A percentile compares a stretch with the other conserved stretches of the same genome.
Conservation (phyloP, 1,284 basidiomycete species). For the Sutorius eximius region DNA sequence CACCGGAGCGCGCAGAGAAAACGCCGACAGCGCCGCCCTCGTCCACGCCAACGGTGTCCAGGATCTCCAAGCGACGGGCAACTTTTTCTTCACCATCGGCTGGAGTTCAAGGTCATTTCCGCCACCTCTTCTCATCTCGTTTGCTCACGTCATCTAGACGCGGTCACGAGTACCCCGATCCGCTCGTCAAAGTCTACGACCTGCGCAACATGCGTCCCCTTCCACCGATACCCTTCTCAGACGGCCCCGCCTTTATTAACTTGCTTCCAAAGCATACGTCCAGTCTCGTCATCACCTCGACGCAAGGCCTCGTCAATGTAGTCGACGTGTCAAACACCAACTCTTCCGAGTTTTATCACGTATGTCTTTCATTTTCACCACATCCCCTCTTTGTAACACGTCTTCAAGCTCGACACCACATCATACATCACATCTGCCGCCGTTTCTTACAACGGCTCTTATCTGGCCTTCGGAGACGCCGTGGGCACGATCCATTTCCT, state of each 20-base stretch:
- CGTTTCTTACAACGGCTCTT: constrained; percentile 84
- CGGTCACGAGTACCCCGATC: constrained; percentile 86
- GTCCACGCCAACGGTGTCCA: constrained; percentile 83
- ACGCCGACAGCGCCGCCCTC: constrained; percentile 54
- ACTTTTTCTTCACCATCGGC: constrained; percentile 84
- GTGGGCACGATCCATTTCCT: constrained; percentile 86
- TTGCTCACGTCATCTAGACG: constrained; percentile 52
- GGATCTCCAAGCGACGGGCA: constrained; percentile 78
- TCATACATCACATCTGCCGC: constrained; percentile 83
- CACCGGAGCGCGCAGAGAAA: constrained; percentile 52
- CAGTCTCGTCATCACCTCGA: constrained; percentile 79
- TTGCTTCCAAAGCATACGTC: constrained; percentile 80
- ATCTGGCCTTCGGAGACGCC: constrained; percentile 90
- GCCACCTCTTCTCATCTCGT: background rate
- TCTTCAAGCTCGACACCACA: constrained; percentile 56
- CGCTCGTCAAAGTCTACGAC: constrained; percentile 92
- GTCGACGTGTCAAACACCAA: constrained; percentile 78
- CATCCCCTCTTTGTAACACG: background rate
- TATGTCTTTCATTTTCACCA: constrained; percentile 27
- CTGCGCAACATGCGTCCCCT: constrained; percentile 78
- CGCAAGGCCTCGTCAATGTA: constrained; percentile 86
- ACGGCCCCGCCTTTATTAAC: constrained; percentile 86
- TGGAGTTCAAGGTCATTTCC: constrained; percentile 72
- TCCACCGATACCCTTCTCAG: constrained; percentile 84
- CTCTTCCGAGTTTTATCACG: constrained; percentile 77